Evolutionary conservation across 2,329 filamentous ascomycete species (phyloP), one percentile per base, ranked within the genome.

Genomic region (Orbilia ellipsospora): DNA sequence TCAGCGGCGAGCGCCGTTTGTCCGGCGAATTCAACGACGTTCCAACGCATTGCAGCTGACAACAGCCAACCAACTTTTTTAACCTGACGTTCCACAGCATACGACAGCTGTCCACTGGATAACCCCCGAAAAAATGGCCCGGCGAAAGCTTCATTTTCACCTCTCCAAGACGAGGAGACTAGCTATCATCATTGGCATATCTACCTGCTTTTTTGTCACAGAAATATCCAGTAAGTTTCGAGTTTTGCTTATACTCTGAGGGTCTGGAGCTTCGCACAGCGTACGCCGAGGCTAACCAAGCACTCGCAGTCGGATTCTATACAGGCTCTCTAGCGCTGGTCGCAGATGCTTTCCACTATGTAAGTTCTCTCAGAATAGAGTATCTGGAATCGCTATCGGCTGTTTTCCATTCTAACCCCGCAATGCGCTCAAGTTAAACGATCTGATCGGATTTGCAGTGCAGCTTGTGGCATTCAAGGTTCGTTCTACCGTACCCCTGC

Each of bases 281-380:
- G 28, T 56, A 28, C 13, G 15, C 15, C 54, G 16, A 36, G 7
- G 55, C 57, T 64, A 63, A 68, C 15, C 16, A 12, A 50, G 13
- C 28, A 72, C 55, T 23, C 15, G 28, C 55, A 88, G 87, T 90
- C 73, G 90, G 90, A 1, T 90, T 92, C 79, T 88, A 88, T 74
- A 93, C 91, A 0, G 85, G 85, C 62, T 93, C 91, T 0, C 84
- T 94, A 10, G 90, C 90, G 0, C 84, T 94, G 1, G 84, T 93
- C 26, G 90, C 91, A 28, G 91, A 94, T 84, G 90, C 92, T 0
- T 93, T 93, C 78, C 91, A 93, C 80, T 92, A 92, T 80, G 89
- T 91, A 83, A 75, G 86, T n/a, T n/a, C 42, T 23, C 3, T 28
- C 12, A 12, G 5, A 80, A 65, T 78, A n/a, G 15, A 18, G 44